Percentiles rank a stretch among this genome's conserved stretches.
Conservation (phyloP, 345 rosid species). For the Bretschneidera sinensis region DNA sequence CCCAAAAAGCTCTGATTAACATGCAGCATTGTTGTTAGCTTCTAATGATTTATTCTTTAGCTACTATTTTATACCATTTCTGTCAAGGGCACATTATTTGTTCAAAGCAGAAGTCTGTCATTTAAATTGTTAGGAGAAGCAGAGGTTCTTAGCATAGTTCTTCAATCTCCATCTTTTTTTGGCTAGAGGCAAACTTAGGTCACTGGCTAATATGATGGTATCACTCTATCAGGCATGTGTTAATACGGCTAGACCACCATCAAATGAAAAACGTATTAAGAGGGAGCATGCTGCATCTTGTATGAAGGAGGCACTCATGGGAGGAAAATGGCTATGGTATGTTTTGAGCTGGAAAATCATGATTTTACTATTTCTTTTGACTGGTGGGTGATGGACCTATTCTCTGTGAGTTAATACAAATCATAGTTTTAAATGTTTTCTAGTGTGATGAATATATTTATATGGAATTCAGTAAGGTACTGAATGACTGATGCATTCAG, state of each 20-base stretch:
- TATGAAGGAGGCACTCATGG: constrained; percentile 63
- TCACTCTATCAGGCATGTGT: constrained; percentile 49
- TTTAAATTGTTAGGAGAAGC: not conserved
- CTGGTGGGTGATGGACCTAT: not conserved
- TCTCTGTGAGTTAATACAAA: not conserved
- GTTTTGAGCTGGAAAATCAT: constrained; percentile 14
- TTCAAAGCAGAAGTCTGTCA: not conserved
- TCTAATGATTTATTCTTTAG: no score
- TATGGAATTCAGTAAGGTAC: no score
- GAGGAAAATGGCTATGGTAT: constrained; percentile 95
- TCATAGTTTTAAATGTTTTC: not conserved
- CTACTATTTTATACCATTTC: no score
- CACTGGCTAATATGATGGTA: not conserved
- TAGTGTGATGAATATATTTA: no score
- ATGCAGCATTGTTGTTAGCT: not conserved
- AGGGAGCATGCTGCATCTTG: constrained; percentile 53
- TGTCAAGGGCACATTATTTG: no score
- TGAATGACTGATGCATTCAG: no score
- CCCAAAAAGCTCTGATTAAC: not conserved
- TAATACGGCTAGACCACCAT: constrained; percentile 36
- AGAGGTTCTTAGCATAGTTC: no score
- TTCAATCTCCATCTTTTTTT: no score
- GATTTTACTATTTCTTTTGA: not conserved
- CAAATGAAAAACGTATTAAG: constrained; percentile 57
- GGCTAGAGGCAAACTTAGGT: not conserved